These are phyloP conservation scores for Ilex asprella DNA, from an alignment of 257 asterid genomes.

Conservation along the genomic window DNA sequence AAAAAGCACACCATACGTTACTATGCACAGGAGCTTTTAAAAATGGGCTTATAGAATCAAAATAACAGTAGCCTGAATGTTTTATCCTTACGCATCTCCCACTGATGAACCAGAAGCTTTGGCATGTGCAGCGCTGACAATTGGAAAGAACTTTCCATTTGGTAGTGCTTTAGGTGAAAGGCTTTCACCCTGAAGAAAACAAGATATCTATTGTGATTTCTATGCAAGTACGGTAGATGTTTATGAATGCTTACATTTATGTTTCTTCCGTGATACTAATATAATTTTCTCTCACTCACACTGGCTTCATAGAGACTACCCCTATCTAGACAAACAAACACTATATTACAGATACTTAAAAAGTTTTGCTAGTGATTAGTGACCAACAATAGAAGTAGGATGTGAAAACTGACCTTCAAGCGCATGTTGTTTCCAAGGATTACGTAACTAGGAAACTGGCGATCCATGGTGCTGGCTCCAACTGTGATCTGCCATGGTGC, in stretches of 20 bases:
- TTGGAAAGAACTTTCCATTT: slow-evolving; percentile 27
- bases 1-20: neutral
- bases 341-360: too few relatives aligned
- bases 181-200: slow-evolving; percentile 61
- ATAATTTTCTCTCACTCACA: too few relatives aligned
- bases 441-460: slow-evolving; percentile 59
- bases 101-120: slow-evolving; percentile 40
- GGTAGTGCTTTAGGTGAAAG: slow-evolving; percentile 46
- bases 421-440: slow-evolving; percentile 46
- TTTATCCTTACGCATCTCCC: slow-evolving; percentile 56
- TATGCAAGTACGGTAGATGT: too few relatives aligned
- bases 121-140: slow-evolving; percentile 50
- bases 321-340: too few relatives aligned
- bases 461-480: slow-evolving; percentile 82
- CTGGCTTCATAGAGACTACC: too few relatives aligned
- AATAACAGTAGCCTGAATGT: neutral
- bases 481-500: slow-evolving; percentile 94
- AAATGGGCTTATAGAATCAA: neutral
- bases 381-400: neutral
- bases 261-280: too few relatives aligned
- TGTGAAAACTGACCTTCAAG: slow-evolving; percentile 32
- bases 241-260: too few relatives aligned
- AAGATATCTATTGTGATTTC: neutral
- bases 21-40: too few relatives aligned
- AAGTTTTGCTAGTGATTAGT: too few relatives aligned